These are phyloP conservation scores for Podospora tetraspora DNA, from an alignment of 495 filamentous ascomycete species.

Conservation along the genomic window DNA sequence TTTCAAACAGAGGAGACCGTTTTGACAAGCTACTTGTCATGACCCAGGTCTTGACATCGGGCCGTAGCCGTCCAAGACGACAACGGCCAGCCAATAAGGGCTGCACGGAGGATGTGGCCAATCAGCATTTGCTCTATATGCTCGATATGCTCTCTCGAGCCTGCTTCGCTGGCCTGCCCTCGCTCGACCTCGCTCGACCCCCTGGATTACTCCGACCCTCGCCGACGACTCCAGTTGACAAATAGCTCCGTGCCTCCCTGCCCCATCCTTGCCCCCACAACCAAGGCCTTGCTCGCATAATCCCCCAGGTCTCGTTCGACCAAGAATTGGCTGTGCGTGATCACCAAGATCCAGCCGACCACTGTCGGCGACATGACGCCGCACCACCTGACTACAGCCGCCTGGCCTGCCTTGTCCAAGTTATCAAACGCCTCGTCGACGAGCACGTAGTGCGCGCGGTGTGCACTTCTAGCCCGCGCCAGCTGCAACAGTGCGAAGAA, in stretches of 20 bases:
- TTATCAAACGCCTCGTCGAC: slow-evolving; percentile 34
- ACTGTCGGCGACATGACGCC: background rate
- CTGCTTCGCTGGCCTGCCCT: no score
- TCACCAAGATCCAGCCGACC: background rate
- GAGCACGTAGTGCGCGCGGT: slow-evolving; percentile 31
- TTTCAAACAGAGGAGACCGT: background rate
- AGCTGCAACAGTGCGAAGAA: slow-evolving; percentile 33
- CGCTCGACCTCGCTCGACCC: no score
- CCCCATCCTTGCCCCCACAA: background rate
- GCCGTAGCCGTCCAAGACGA: no score
- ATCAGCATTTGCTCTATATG: no score
- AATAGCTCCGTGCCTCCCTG: background rate
- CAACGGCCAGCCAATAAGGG: no score
- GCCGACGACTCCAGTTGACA: background rate
- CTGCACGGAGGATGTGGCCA: no score
- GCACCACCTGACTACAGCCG: slow-evolving; percentile 25
- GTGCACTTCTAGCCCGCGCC: slow-evolving; percentile 21
- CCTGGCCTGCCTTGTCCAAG: slow-evolving; percentile 28
- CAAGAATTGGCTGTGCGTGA: background rate
- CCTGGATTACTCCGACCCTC: no score
- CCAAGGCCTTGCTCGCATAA: background rate
- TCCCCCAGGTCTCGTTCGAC: background rate
- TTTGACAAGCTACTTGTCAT: no score
- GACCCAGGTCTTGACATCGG: no score
- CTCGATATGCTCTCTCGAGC: no score